phyloP scores from a whole-genome alignment of 1,284 basidiomycete species.

The Mycena sp. region DNA sequence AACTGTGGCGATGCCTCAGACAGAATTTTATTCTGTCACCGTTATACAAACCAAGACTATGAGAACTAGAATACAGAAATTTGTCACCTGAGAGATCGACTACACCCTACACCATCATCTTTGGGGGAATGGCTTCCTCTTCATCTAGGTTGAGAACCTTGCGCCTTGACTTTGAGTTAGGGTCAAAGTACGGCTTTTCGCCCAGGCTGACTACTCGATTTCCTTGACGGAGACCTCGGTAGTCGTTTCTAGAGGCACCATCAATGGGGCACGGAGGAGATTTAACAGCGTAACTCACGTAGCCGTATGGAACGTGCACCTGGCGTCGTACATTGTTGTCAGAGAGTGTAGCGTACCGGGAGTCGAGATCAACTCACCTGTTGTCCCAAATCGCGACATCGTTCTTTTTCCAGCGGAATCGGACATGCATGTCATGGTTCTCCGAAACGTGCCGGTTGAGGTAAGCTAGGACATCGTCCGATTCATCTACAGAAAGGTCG shows the following conservation, averaged over 20 bases:
- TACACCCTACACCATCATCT: background rate
- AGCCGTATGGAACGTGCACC: slow-evolving; percentile 59
- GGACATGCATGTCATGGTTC: slow-evolving; percentile 72
- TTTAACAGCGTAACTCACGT: slow-evolving; percentile 44
- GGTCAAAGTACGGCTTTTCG: slow-evolving; percentile 70
- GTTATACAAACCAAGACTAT: no score
- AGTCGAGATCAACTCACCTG: slow-evolving; percentile 35
- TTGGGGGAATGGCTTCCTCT: slow-evolving; percentile 37
- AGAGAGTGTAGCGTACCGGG: background rate
- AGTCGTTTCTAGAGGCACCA: slow-evolving; percentile 53
- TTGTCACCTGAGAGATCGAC: no score
- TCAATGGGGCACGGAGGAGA: slow-evolving; percentile 1
- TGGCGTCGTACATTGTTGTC: background rate
- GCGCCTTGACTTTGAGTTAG: slow-evolving; percentile 56
- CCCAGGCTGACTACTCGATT: slow-evolving; percentile 71
- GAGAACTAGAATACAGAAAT: no score
- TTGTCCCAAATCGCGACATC: slow-evolving; percentile 69
- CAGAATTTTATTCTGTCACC: no score
- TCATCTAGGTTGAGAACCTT: slow-evolving; percentile 58
- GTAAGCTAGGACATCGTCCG: slow-evolving; percentile 58
- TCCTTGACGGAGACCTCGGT: slow-evolving; percentile 57
- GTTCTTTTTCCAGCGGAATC: slow-evolving; percentile 58
- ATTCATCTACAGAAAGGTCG: slow-evolving; percentile 68
- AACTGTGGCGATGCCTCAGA: no score
- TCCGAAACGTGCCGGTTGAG: slow-evolving; percentile 57